Conservation (phyloP, 2,329 filamentous ascomycete genomes). For the Fusarium annulatum region DNA sequence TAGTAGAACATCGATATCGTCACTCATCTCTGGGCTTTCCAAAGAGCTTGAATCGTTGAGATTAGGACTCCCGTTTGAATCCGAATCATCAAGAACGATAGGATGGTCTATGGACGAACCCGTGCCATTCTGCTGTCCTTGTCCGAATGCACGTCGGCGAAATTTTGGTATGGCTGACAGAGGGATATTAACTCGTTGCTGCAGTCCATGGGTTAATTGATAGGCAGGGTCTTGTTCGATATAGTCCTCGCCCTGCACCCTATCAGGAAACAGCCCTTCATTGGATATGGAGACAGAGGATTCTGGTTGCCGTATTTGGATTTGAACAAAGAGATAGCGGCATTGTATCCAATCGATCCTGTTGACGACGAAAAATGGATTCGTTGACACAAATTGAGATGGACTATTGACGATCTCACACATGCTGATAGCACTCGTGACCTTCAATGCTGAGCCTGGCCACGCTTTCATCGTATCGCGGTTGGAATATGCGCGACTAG, state of each 20-base stretch:
- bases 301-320: neutral
- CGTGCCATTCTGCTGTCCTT: neutral
- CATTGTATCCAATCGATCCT: conserved; percentile 90
- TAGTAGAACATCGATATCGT: conserved; percentile 38
- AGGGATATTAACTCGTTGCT: conserved; percentile 41
- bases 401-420: conserved; percentile 88
- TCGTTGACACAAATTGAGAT: conserved; percentile 63
- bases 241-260: neutral
- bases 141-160: conserved; percentile 23
- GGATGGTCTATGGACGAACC: conserved; percentile 1
- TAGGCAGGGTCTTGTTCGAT: conserved; percentile 44
- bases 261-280: neutral
- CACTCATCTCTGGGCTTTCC: neutral
- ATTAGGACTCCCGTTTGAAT: conserved; percentile 21
- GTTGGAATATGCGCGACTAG: conserved; percentile 25
- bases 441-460: conserved; percentile 73
- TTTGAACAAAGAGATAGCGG: conserved; percentile 77
- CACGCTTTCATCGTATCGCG: conserved; percentile 55
- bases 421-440: conserved; percentile 73
- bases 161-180: conserved; percentile 41
- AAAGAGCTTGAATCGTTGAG: conserved; percentile 5
- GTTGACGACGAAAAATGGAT: conserved; percentile 76
- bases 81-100: conserved; percentile 13
- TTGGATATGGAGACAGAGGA: neutral
- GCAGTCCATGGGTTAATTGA: neutral